phyloP scores from a whole-genome alignment of 2,329 filamentous ascomycete genomes.

The Truncatella angustata region DNA sequence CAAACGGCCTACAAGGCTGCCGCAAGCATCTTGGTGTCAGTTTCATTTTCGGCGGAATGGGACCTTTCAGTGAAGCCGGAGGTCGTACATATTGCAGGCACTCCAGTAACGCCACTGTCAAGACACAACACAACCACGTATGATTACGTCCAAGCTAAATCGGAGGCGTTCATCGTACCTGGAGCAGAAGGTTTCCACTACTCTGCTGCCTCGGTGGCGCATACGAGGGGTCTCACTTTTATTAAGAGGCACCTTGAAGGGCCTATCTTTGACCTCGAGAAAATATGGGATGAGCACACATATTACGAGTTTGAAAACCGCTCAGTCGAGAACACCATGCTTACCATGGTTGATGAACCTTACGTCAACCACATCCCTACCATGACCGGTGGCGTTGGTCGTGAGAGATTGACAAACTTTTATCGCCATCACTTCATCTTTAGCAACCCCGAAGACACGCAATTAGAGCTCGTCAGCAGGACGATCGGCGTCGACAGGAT shows the following conservation, averaged over 20 bases:
- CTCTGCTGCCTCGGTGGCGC: constrained; percentile 56
- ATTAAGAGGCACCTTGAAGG: constrained; percentile 62
- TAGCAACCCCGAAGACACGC: constrained; percentile 66
- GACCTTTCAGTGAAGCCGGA: constrained; percentile 20
- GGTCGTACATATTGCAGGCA: constrained; percentile 28
- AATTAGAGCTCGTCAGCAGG: constrained; percentile 67
- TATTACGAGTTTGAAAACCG: constrained; percentile 68
- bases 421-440: constrained; percentile 75
- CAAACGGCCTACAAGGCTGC: constrained; percentile 17
- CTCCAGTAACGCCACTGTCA: constrained; percentile 13
- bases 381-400: constrained; percentile 68
- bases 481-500: constrained; percentile 71
- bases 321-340: constrained; percentile 71
- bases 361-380: constrained; percentile 79
- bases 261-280: constrained; percentile 71
- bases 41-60: constrained; percentile 29
- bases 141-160: constrained; percentile 42
- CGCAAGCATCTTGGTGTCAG: constrained; percentile 26
- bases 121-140: constrained; percentile 25
- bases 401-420: constrained; percentile 60
- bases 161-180: constrained; percentile 46
- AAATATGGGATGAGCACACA: constrained; percentile 78
- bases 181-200: constrained; percentile 50
- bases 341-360: constrained; percentile 76
- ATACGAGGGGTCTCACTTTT: constrained; percentile 65